Evolutionary conservation across 352 stramenopile species (phyloP).

Genomic region (Phytophthora cactorum): DNA sequence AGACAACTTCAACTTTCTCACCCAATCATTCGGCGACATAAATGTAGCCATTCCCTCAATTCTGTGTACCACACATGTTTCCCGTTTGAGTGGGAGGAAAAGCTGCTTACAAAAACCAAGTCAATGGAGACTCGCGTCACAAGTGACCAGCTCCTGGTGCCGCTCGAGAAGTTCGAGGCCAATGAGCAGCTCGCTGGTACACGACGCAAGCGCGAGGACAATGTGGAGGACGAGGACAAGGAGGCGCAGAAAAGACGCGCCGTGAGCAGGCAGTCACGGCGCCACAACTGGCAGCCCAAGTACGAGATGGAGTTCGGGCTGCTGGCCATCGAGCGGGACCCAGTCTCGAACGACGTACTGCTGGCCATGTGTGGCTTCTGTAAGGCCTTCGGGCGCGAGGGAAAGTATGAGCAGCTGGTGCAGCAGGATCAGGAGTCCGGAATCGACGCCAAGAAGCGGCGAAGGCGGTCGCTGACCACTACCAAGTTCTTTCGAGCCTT

Average conservation of each 20-base stretch:
- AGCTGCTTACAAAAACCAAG: not conserved
- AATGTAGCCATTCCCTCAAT: constrained; percentile 9
- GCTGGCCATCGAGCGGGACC: constrained; percentile 70
- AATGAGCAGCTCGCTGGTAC: constrained; percentile 30
- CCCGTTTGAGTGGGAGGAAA: constrained; percentile 14
- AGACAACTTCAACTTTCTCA: constrained; percentile 2
- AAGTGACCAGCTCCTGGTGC: constrained; percentile 43
- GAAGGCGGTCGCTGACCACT: constrained; percentile 78
- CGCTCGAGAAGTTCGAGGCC: constrained; percentile 50
- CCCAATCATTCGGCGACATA: not conserved
- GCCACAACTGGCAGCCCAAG: constrained; percentile 83
- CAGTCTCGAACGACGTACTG: constrained; percentile 68
- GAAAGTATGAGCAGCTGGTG: constrained; percentile 75
- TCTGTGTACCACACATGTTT: constrained; percentile 25
- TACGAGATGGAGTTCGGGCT: constrained; percentile 87
- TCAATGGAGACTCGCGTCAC: constrained; percentile 9
- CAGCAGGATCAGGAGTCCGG: constrained; percentile 57
- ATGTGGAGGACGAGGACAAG: constrained; percentile 54
- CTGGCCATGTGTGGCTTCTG: constrained; percentile 87
- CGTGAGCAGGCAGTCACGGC: constrained; percentile 53
- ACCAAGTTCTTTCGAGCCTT: constrained; percentile 90
- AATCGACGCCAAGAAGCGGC: constrained; percentile 74
- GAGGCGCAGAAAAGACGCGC: constrained; percentile 44
- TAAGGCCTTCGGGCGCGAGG: constrained; percentile 83
- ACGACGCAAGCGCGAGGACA: constrained; percentile 50